A percentile compares a stretch with the other conserved stretches of the same genome.
Conservation (phyloP, 352 stramenopile species). For the Phytophthora sansomeana region DNA sequence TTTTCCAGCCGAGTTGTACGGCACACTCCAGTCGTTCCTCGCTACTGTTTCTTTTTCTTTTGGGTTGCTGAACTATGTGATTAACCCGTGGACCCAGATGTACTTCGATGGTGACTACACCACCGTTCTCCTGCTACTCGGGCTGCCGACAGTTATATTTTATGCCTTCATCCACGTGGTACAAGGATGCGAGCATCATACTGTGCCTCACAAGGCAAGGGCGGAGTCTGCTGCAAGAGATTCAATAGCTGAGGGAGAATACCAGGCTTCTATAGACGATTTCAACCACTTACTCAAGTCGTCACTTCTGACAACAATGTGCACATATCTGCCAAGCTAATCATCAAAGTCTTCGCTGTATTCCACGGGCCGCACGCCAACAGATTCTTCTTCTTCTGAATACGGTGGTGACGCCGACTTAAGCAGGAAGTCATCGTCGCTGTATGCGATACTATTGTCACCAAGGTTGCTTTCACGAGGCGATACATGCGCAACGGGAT, state of each 20-base stretch:
- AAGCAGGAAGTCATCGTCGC: slow-evolving; percentile 27
- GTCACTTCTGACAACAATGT: slow-evolving; percentile 1
- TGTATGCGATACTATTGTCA: slow-evolving; percentile 29
- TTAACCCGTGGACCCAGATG: slow-evolving; percentile 80
- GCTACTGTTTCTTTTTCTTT: slow-evolving; percentile 74
- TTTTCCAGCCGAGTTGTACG: slow-evolving; percentile 78
- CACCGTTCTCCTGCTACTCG: slow-evolving; percentile 58
- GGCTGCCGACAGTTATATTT: slow-evolving; percentile 57
- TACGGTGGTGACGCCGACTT: slow-evolving; percentile 25
- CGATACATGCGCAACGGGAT: not conserved
- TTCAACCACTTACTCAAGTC: slow-evolving; percentile 1
- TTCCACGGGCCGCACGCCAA: slow-evolving; percentile 26
- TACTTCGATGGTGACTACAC: slow-evolving; percentile 79
- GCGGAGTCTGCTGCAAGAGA: slow-evolving; percentile 17
- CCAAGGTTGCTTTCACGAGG: not conserved
- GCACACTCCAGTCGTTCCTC: slow-evolving; percentile 82
- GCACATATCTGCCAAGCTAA: slow-evolving; percentile 10
- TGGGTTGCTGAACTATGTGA: slow-evolving; percentile 73
- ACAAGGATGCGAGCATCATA: slow-evolving; percentile 70
- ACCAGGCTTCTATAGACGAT: slow-evolving; percentile 53
- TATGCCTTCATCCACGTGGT: slow-evolving; percentile 76
- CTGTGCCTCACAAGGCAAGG: slow-evolving; percentile 42
- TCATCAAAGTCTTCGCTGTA: slow-evolving; percentile 74
- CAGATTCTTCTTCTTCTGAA: slow-evolving; percentile 18
- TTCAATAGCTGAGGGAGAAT: slow-evolving; percentile 35